Evolutionary conservation across 2,329 filamentous ascomycete genomes (phyloP).

Genomic region (Pyrenochaeta sp.): DNA sequence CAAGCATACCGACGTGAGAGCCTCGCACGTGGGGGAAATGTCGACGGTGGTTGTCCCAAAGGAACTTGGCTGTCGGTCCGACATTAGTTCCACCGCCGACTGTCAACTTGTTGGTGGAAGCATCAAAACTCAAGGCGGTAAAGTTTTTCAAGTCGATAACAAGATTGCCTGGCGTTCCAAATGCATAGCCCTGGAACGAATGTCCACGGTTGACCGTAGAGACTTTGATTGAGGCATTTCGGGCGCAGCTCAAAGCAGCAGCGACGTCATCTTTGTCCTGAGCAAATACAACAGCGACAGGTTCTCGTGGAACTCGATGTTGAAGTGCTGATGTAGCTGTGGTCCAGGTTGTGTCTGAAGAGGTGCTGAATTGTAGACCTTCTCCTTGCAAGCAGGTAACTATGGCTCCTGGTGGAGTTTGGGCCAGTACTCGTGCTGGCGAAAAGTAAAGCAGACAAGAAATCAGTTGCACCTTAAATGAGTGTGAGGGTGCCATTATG

Average conservation of each 20-base stretch:
- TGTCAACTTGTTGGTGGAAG: conserved; percentile 16
- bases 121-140: conserved; percentile 17
- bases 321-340: conserved; percentile 19
- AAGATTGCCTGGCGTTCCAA: conserved; percentile 17
- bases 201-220: conserved; percentile 14
- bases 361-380: conserved; percentile 4
- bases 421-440: background rate
- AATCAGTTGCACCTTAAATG: background rate
- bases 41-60: conserved; percentile 10
- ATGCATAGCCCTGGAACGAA: conserved; percentile 21
- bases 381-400: background rate
- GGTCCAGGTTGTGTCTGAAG: conserved; percentile 15
- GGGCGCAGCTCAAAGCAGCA: conserved; percentile 15
- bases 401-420: background rate
- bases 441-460: background rate
- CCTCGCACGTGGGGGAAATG: conserved; percentile 20
- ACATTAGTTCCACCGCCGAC: conserved; percentile 17
- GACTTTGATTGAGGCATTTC: conserved; percentile 19
- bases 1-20: conserved; percentile 14
- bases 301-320: conserved; percentile 12
- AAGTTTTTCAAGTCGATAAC: conserved; percentile 17
- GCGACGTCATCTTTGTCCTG: conserved; percentile 11
- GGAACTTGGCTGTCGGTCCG: conserved; percentile 14
- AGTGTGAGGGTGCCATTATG: background rate
- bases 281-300: conserved; percentile 16